phyloP scores from a whole-genome alignment of 2,329 filamentous ascomycete species.

The Trichoderma arundinaceum region DNA sequence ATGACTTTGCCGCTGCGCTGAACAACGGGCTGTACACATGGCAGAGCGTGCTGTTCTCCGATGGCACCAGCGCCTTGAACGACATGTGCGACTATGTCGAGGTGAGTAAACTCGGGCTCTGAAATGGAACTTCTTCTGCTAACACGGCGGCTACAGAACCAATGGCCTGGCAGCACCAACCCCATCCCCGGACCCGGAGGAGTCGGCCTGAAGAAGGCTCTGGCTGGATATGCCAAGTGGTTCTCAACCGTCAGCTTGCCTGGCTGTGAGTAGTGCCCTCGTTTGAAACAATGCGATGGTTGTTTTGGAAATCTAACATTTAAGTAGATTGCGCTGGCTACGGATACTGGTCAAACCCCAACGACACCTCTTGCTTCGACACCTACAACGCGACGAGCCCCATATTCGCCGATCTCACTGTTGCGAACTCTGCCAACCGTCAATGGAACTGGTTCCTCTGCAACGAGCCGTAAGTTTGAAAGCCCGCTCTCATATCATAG shows the following conservation, averaged over 20 bases:
- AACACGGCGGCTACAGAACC: constrained; percentile 18
- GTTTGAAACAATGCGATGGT: background rate
- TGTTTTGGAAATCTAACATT: background rate
- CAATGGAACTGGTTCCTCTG: constrained; percentile 68
- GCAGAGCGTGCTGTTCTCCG: constrained; percentile 46
- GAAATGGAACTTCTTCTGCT: background rate
- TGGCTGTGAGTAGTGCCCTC: constrained; percentile 48
- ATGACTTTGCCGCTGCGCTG: constrained; percentile 56
- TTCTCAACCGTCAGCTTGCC: constrained; percentile 53
- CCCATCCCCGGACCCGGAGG: constrained; percentile 43
- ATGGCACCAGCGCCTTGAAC: constrained; percentile 45
- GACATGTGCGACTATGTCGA: constrained; percentile 46
- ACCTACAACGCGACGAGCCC: constrained; percentile 43
- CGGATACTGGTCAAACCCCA: constrained; percentile 53
- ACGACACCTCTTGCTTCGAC: constrained; percentile 37
- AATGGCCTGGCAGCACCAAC: constrained; percentile 34
- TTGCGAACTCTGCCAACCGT: constrained; percentile 53
- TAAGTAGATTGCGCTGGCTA: constrained; percentile 52
- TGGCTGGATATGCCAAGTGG: constrained; percentile 62
- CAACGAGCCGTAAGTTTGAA: constrained; percentile 60
- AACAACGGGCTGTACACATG: constrained; percentile 39
- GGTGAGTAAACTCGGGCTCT: background rate
- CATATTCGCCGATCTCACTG: constrained; percentile 55
- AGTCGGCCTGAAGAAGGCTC: constrained; percentile 59
- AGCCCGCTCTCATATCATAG: no score